Base-by-base conservation (phyloP, 768 basidiomycete species). In the Tylopilus rubrobrunneus region DNA sequence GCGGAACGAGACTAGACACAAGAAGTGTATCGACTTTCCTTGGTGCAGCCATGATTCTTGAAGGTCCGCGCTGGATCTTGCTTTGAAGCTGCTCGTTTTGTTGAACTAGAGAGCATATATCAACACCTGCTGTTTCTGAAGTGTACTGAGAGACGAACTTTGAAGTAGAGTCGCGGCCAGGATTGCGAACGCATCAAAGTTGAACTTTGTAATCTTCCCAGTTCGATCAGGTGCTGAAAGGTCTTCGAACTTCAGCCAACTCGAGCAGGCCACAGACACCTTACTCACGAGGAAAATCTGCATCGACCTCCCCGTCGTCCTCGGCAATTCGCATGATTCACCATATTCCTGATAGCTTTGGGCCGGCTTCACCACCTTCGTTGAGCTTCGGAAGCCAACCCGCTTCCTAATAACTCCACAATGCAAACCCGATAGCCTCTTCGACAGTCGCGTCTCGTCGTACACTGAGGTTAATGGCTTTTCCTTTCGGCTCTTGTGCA, bases 241-340 rank as follows among this genome's bases (percentile, higher is more conserved):
- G n/a, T 11, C n/a, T n/a, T n/a, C n/a, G n/a, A n/a, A n/a, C 51
- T 0, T 51, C 7, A 31, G 37, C 55, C 23, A 61, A 52, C 31
- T n/a, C 15, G 23, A 33, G 7, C 27, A 17, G 19, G 40, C 14
- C 7, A n/a, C 23, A 17, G 11, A 15, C 19, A 27, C 1, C 33
- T n/a, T 6, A 77, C 90, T 62, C 68, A 96, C 95, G 89, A 23
- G 96, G 97, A 66, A 95, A 98, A 73, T 99, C 97, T 67, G 98
- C 97, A 67, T 99, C 97, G 1, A 98, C 92, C 69, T 98, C 96
- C 15, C 97, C 97, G 67, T 98, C 95, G 43, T 94, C 91, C 63
- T 99, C 97, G 1, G 93, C 90, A 51, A 98, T 93, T 54, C 92
- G 76, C 72, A 99, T 68, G 37, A 92, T 86, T 95, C 97, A 99